Base-by-base conservation (phyloP, 192 early-diverging fungal genomes). In the Podila epigama region DNA sequence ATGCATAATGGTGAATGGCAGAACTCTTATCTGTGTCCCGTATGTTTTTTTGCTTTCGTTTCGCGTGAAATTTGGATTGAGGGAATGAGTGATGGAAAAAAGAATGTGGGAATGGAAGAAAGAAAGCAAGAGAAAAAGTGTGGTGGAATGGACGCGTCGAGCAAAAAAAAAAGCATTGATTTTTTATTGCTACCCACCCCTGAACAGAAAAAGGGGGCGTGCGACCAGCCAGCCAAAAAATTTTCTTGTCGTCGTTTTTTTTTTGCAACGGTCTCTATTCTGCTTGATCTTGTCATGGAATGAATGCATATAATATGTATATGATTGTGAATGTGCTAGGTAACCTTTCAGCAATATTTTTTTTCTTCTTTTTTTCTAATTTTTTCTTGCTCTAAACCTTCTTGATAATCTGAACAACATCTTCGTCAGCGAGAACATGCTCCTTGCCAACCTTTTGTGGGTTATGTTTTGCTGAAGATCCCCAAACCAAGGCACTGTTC, bases 391-490 rank as follows among this genome's bases (percentile, higher is more conserved):
- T 67, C n/a, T 75, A 77, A 48, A 77, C 73, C 73, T 77, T 77
- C 73, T 94, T 94, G 32, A 90, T 90, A 72, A 94, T 89, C 64
- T 96, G 95, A 25, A 99, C 97, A 2, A 99, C 97, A 85, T 99
- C 97, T 81, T 99, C 97, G 70, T 99, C 97, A 20, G 82, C 72
- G 58, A 99, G 80, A 18, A 90, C 68, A 69, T 99, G 97, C 55
- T 95, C 95, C 67, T 90, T 93, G 53, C 97, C 97, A 56, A 99
- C 97, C 83, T 97, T 99, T 87, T 99, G 97, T 56, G 95, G 95
- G 60, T 95, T 93, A 81, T 97, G 94, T 84, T 99, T 99, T 52
- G 95, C 96, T 11, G 93, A 95, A 35, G 85, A 83, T 57, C 97
- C 97, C 97, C 97, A 98, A 16, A 98, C 96, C 72, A 97, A 79